phyloP scores from a whole-genome alignment of 176 grass and related monocot species.

The Raddia guianensis region DNA sequence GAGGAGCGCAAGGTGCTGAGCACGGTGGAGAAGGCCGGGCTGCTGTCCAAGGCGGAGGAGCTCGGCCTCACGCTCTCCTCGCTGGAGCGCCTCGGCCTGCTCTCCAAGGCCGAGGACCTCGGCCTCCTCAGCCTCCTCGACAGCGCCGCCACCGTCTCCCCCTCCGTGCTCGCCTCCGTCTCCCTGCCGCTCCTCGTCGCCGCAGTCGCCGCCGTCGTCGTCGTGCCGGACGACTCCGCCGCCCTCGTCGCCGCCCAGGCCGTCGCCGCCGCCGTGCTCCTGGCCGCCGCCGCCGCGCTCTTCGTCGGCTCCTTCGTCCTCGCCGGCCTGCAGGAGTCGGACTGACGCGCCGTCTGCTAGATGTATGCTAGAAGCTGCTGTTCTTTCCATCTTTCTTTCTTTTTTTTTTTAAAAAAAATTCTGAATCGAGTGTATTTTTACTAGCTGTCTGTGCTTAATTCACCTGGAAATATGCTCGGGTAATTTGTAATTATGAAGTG shows the following conservation, averaged over 20 bases:
- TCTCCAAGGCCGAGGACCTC: conserved; percentile 92
- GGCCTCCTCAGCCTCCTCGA: conserved; percentile 97
- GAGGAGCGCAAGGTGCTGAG: conserved; percentile 92
- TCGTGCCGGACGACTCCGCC: conserved; percentile 89
- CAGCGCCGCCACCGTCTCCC: conserved; percentile 55
- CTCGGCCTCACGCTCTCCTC: conserved; percentile 86
- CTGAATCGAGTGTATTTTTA: too few relatives aligned
- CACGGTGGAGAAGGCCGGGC: conserved; percentile 80
- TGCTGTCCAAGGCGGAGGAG: conserved; percentile 94
- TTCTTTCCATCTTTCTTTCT: too few relatives aligned
- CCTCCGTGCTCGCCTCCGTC: conserved; percentile 75
- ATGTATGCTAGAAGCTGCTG: too few relatives aligned
- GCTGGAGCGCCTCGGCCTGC: conserved; percentile 68
- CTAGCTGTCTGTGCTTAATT: too few relatives aligned
- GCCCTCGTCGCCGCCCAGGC: conserved; percentile 63
- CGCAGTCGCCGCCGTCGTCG: conserved; percentile 60
- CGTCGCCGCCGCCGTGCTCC: conserved; percentile 54
- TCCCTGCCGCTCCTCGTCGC: conserved; percentile 83
- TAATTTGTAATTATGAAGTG: too few relatives aligned
- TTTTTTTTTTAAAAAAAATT: too few relatives aligned
- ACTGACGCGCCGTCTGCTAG: conserved; percentile 41
- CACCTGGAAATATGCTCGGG: too few relatives aligned
- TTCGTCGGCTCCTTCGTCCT: conserved; percentile 83
- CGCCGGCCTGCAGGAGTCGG: conserved; percentile 79
- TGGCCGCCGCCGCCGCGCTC: conserved; percentile 58